Evolutionary conservation across 371 early-diverging fungal genomes (phyloP), one percentile per base, ranked within the genome.

Genomic region (Mucor ambiguus): DNA sequence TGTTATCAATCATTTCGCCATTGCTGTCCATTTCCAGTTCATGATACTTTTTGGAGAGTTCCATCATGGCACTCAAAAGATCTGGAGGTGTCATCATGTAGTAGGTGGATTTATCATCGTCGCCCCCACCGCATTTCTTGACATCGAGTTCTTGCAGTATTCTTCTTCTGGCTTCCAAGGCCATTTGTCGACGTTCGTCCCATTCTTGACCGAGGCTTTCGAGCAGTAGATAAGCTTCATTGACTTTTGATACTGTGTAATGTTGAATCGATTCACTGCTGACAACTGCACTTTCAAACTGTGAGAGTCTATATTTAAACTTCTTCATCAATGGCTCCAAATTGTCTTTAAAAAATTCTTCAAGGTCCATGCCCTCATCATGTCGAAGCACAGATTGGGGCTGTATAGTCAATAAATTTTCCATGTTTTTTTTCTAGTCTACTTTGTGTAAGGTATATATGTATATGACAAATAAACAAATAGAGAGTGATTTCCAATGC

Each of bases 281-380:
- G 54, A 68, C 69, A 58, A 71, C 60, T 11, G 69, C 56, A 61
- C 72, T 65, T 52, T 81, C 78, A 28, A 78, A 68, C n/a, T 80
- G 76, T 9, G 72, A 72, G 52, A 83, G 69, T 52, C 76, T 63
- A 63, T 72, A 68, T 49, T 77, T 83, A 68, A 83, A 76, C 49
- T 77, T 79, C 38, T 76, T 79, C 64, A 80, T 60, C 14, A 83
- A 60, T 5, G 84, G 80, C 44, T 74, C 74, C 22, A 83, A 68
- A 11, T 70, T 76, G 26, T 79, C 74, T 55, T 70, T 71, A 38
- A 83, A 75, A 52, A 83, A 76, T 18, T 74, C 75, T 43, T 83
- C 84, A 11, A 83, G 63, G 54, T 79, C 79, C 7, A 79, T 62
- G 20, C 71, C 54, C 28, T 79, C 84, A 43, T 80, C 77, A 56